phyloP scores from a whole-genome alignment of 306 rosid species.

The Pterocarpus macrocarpus region DNA sequence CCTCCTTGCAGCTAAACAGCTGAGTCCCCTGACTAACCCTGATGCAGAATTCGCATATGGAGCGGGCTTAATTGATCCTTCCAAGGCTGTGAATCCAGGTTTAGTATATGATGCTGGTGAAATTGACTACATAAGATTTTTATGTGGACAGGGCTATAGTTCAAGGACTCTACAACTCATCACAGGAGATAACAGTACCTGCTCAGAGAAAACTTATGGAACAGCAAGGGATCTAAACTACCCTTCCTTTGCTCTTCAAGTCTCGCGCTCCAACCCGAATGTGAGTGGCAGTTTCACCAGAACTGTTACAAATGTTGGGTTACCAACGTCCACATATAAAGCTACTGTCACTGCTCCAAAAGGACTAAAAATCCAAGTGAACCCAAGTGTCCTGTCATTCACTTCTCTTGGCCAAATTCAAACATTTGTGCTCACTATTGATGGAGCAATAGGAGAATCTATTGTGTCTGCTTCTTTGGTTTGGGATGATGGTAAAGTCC shows the following conservation, averaged over 20 bases:
- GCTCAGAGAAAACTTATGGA: background rate
- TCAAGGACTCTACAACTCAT: conserved; percentile 40
- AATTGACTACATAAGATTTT: conserved; percentile 46
- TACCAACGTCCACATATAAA: conserved; percentile 45
- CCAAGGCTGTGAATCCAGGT: conserved; percentile 50
- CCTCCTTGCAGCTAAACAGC: too few relatives aligned
- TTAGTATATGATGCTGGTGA: conserved; percentile 10
- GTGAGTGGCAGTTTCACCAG: conserved; percentile 46
- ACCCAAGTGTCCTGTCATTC: conserved; percentile 56
- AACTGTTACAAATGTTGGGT: conserved; percentile 62
- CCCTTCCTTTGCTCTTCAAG: conserved; percentile 56
- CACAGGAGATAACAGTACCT: conserved; percentile 23
- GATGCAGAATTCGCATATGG: too few relatives aligned
- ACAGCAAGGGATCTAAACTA: conserved; percentile 59
- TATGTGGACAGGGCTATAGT: conserved; percentile 62
- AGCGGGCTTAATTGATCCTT: conserved; percentile 43
- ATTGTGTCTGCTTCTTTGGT: conserved; percentile 54
- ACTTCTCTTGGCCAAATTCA: conserved; percentile 43
- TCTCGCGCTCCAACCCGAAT: background rate
- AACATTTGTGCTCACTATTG: conserved; percentile 42
- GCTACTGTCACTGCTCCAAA: conserved; percentile 46
- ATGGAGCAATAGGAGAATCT: conserved; percentile 37
- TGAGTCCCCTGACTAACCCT: too few relatives aligned
- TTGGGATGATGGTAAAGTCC: conserved; percentile 58
- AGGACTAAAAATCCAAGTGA: conserved; percentile 49